Conservation (phyloP, 163 green algal species). For the Volvox carteri region DNA sequence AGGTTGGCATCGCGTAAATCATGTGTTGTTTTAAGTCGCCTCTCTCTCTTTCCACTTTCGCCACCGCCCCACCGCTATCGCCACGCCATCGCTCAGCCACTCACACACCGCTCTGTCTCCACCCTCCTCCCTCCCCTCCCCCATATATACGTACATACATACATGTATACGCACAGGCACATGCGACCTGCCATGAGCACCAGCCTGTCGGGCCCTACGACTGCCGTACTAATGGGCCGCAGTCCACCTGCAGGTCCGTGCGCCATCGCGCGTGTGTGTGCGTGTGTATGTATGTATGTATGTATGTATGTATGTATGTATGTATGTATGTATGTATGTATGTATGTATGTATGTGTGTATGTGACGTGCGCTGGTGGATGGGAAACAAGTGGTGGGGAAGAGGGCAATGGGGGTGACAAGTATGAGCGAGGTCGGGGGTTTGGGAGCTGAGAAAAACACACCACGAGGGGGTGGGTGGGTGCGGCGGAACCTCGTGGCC, state of each 20-base stretch:
- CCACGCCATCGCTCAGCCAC: background rate
- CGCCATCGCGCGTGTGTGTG: no score
- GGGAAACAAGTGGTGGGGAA: no score
- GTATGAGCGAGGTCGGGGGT: no score
- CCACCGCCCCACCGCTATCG: background rate
- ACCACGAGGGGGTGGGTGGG: no score
- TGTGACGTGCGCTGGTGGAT: no score
- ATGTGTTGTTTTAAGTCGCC: background rate
- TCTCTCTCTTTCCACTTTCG: background rate
- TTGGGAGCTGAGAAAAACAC: no score
- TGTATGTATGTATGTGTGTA: background rate
- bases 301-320: background rate
- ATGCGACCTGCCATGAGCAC: slow-evolving; percentile 16
- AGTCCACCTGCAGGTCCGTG: slow-evolving; percentile 4
- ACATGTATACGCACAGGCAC: background rate
- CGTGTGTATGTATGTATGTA: background rate
- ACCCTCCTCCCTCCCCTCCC: background rate
- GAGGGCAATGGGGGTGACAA: no score
- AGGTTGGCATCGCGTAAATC: background rate
- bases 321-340: background rate
- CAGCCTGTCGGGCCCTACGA: slow-evolving; percentile 24
- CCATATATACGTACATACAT: background rate
- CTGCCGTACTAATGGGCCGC: background rate
- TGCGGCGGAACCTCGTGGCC: no score
- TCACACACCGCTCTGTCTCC: background rate